phyloP scores from a whole-genome alignment of 2,329 filamentous ascomycete genomes.

The Colletotrichum sp. region DNA sequence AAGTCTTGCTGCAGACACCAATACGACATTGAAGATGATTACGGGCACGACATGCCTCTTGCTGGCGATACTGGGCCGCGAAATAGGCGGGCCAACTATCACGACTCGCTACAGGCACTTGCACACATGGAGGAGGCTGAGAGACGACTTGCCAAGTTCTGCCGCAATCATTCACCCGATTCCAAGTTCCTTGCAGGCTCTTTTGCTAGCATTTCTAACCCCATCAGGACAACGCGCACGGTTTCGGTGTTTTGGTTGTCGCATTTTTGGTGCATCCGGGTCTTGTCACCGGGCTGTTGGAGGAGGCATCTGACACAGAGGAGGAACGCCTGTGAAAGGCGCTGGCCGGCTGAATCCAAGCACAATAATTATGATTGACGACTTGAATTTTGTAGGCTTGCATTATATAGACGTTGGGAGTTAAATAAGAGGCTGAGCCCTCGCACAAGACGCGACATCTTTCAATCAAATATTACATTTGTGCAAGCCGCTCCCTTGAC shows the following conservation, averaged over 20 bases:
- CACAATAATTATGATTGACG: background rate
- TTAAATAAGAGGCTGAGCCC: background rate
- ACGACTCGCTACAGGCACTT: background rate
- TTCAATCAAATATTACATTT: background rate
- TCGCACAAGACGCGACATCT: background rate
- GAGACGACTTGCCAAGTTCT: background rate
- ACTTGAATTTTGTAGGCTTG: background rate
- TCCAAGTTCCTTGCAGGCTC: background rate
- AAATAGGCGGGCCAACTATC: background rate
- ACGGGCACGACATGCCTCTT: rapidly evolving
- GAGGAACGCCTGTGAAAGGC: background rate
- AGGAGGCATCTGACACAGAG: background rate
- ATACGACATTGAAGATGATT: background rate
- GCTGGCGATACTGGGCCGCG: rapidly evolving
- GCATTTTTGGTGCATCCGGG: background rate
- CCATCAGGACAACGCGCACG: background rate
- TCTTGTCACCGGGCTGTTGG: background rate
- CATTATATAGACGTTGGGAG: background rate
- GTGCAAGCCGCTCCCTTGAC: background rate
- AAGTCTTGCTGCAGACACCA: background rate
- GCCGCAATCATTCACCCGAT: background rate
- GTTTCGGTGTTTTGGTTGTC: background rate
- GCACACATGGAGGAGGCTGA: background rate
- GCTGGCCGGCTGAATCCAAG: background rate
- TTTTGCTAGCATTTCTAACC: background rate